phyloP scores from a whole-genome alignment of 2,329 filamentous ascomycete genomes.

The Sporothrix pallida region DNA sequence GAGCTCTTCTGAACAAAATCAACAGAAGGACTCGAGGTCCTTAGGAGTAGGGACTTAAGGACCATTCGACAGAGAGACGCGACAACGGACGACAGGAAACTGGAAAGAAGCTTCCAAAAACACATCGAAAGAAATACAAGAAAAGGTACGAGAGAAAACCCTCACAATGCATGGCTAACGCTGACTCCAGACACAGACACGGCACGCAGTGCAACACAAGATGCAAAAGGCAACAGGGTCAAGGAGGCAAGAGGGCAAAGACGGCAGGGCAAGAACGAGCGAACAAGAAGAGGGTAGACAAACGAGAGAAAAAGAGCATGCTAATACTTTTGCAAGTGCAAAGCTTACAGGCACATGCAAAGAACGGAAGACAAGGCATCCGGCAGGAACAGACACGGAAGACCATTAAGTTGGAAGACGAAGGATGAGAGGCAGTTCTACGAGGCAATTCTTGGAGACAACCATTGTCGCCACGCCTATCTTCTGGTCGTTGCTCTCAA shows the following conservation, averaged over 20 bases:
- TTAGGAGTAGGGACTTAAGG: too few relatives aligned
- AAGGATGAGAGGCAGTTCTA: background rate
- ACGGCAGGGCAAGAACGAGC: background rate
- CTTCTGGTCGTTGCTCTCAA: background rate
- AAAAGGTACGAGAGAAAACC: background rate
- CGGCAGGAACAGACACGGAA: background rate
- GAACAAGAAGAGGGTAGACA: background rate
- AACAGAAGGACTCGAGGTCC: background rate
- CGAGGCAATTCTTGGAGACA: too few relatives aligned
- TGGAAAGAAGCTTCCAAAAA: too few relatives aligned
- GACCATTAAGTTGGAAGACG: background rate
- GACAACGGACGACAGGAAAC: too few relatives aligned
- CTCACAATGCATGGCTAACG: background rate
- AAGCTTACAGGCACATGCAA: too few relatives aligned
- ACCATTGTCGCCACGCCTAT: background rate
- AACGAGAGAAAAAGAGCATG: background rate
- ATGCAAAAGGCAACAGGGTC: background rate
- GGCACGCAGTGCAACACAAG: constrained; percentile 12
- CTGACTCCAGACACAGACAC: background rate
- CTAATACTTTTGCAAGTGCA: too few relatives aligned
- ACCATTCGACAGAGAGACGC: too few relatives aligned
- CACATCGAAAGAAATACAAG: too few relatives aligned
- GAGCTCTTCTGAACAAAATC: background rate
- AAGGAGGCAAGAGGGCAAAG: background rate
- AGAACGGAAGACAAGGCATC: background rate